Conservation (phyloP, 257 asterid species). For the Solanum pimpinellifolium region DNA sequence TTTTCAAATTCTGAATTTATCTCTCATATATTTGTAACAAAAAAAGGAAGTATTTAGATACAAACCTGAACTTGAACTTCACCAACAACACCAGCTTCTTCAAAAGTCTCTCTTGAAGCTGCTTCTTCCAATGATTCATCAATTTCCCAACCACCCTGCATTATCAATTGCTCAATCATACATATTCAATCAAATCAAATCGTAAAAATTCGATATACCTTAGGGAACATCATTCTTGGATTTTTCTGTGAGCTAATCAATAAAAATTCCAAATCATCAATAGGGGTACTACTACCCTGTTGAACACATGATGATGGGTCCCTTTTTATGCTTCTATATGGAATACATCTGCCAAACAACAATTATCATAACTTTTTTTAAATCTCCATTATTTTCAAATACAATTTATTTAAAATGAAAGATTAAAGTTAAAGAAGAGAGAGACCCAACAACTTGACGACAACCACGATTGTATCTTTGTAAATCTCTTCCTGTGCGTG, state of each 20-base stretch:
- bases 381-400: background rate
- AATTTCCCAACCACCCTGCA: conserved; percentile 91
- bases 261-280: conserved; percentile 73
- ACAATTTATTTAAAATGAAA: background rate
- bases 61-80: conserved; percentile 36
- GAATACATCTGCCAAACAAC: conserved; percentile 62
- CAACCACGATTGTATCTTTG: conserved; percentile 59
- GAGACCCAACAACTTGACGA: conserved; percentile 79
- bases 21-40: background rate
- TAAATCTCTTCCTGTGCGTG: conserved; percentile 66
- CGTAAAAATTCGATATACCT: conserved; percentile 27
- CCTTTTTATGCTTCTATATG: conserved; percentile 44
- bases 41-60: too few species aligned
- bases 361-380: background rate
- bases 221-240: conserved; percentile 86
- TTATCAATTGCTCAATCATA: background rate
- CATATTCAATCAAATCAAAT: background rate
- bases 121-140: conserved; percentile 82
- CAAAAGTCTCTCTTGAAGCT: conserved; percentile 73
- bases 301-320: conserved; percentile 20
- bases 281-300: conserved; percentile 11
- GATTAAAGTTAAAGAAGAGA: background rate
- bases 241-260: conserved; percentile 90
- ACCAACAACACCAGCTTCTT: conserved; percentile 88
- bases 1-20: fast-evolving